phyloP scores from a whole-genome alignment of 805 yeast genomes.

The Isabelozyma rhagii region DNA sequence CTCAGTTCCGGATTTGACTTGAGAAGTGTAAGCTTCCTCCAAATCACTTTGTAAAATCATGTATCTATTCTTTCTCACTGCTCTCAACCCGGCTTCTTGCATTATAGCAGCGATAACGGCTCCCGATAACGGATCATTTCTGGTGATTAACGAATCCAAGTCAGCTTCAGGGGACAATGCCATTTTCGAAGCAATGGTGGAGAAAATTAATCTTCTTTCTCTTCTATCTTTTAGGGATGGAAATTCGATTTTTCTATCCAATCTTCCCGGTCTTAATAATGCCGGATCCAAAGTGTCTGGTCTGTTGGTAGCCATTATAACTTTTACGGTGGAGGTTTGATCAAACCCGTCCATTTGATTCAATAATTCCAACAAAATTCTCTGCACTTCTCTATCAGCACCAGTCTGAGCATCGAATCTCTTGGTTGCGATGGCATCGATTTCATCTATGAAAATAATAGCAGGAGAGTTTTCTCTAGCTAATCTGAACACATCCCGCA shows the following conservation, averaged over 20 bases:
- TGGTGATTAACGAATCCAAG: slow-evolving; percentile 86
- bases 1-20: slow-evolving; percentile 93
- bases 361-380: slow-evolving; percentile 89
- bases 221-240: slow-evolving; percentile 96
- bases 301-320: slow-evolving; percentile 98
- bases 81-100: slow-evolving; percentile 99
- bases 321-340: slow-evolving; percentile 91
- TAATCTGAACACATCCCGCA: slow-evolving; percentile 93
- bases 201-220: slow-evolving; percentile 93
- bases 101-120: slow-evolving; percentile 97
- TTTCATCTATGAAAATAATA: slow-evolving; percentile 96
- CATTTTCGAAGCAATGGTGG: slow-evolving; percentile 96
- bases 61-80: slow-evolving; percentile 96
- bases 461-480: slow-evolving; percentile 98
- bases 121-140: slow-evolving; percentile 97
- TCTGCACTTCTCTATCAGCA: slow-evolving; percentile 98
- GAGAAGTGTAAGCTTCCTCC: slow-evolving; percentile 96
- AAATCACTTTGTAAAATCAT: slow-evolving; percentile 93
- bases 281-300: slow-evolving; percentile 99
- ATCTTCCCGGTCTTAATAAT: slow-evolving; percentile 94
- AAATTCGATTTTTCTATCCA: slow-evolving; percentile 97
- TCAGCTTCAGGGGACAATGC: slow-evolving; percentile 97
- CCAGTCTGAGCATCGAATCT: slow-evolving; percentile 99
- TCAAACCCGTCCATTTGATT: slow-evolving; percentile 99
- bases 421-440: slow-evolving; percentile 98